phyloP scores from a whole-genome alignment of 2,329 filamentous ascomycete genomes.

The Intubia oerlemansii region DNA sequence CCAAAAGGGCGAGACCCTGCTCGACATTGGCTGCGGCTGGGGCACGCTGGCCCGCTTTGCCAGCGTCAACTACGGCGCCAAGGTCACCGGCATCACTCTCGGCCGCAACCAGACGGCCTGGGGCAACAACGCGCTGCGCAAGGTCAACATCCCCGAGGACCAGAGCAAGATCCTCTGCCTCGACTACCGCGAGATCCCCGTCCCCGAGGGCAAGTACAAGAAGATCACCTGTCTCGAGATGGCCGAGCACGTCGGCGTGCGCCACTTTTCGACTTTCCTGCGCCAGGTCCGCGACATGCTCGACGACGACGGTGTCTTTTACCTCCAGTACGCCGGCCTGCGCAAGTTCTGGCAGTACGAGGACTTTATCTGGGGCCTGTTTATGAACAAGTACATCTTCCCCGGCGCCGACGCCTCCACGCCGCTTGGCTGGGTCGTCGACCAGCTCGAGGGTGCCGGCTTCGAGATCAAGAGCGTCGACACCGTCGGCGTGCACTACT shows the following conservation, averaged over 20 bases:
- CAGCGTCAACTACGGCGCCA: constrained; percentile 71
- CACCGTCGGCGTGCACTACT: constrained; percentile 92
- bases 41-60: constrained; percentile 89
- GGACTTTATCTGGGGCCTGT: constrained; percentile 92
- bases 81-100: constrained; percentile 74
- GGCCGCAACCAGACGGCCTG: constrained; percentile 92
- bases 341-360: constrained; percentile 95
- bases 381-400: constrained; percentile 99
- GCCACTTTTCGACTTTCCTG: constrained; percentile 64
- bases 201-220: constrained; percentile 59
- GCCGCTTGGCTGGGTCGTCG: constrained; percentile 70
- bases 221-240: constrained; percentile 97
- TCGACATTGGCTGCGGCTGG: constrained; percentile 97
- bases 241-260: constrained; percentile 95
- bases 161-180: constrained; percentile 88
- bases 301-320: constrained; percentile 88
- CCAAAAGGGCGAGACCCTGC: constrained; percentile 57
- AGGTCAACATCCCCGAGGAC: constrained; percentile 59
- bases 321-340: constrained; percentile 85
- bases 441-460: constrained; percentile 65
- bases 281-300: constrained; percentile 87
- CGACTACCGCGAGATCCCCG: constrained; percentile 89
- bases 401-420: constrained; percentile 91
- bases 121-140: constrained; percentile 79
- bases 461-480: constrained; percentile 86